Evolutionary conservation across 495 filamentous ascomycete genomes (phyloP), one percentile per base, ranked within the genome.

Genomic region (Aspergillus hancockii): DNA sequence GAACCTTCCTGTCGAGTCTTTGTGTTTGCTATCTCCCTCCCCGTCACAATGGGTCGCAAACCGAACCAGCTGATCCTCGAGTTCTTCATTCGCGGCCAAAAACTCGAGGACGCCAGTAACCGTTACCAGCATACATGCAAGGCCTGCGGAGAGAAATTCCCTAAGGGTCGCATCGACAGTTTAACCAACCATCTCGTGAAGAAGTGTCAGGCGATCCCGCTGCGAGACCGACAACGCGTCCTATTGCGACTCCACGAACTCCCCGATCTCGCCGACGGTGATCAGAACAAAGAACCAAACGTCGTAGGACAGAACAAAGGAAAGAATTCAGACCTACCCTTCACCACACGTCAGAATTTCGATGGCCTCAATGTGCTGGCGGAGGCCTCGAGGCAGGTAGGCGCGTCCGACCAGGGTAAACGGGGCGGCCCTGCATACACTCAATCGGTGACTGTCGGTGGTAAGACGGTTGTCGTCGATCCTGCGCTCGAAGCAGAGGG

Each of bases 51-150:
- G 90, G 90, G 90, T 69, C 82, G 90, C 67, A 85, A 88, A 72
- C 90, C 89, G 54, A 92, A 93, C 75, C 84, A 84, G 55, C 79
- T 96, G 56, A 91, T 96, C 67, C 77, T 89, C 63, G 86, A 91
- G 77, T 91, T 88, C 77, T 96, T 94, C 73, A 86, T 87, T 67
- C 84, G 91, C 55, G 91, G 91, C 9, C 80, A 82, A 14, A 94
- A 93, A 73, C 78, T 93, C 64, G 85, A 88, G 64, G 90, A 94
- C 68, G 85, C 88, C 57, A 90, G 87, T 76, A 96, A 96, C 71
- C 84, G 91, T 46, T 96, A 96, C 65, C 85, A 89, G 63, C 89
- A 93, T 69, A 91, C 88, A 4, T 96, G 91, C 82, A 91, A 90
- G 76, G 79, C 84, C 41, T 96, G 91, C 65, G 89, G 90, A 49